Evolutionary conservation across 2,329 filamentous ascomycete species (phyloP).

Genomic region (Stachybotrys chlorohalonatus): DNA sequence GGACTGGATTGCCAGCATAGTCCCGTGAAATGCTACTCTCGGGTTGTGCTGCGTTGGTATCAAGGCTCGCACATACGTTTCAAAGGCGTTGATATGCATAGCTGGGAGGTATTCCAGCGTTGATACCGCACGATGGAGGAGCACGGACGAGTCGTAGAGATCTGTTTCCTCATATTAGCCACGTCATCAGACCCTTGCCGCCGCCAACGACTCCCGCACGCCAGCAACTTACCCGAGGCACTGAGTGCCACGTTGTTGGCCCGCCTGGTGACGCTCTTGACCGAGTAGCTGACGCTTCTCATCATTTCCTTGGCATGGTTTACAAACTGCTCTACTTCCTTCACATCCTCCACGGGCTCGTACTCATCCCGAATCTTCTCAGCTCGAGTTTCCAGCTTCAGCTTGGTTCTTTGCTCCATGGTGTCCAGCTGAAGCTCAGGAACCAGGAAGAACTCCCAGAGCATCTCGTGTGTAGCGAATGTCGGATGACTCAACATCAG

Average conservation of each 20-base stretch:
- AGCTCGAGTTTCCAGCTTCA: constrained; percentile 73
- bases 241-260: constrained; percentile 65
- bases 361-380: constrained; percentile 88
- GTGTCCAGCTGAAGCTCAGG: constrained; percentile 85
- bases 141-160: constrained; percentile 54
- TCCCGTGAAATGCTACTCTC: constrained; percentile 62
- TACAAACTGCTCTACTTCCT: constrained; percentile 88
- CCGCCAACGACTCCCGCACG: not conserved
- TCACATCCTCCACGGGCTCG: constrained; percentile 71
- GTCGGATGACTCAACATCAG: constrained; percentile 83
- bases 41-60: constrained; percentile 65
- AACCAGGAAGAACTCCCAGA: constrained; percentile 98
- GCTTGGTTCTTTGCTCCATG: constrained; percentile 78
- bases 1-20: constrained; percentile 70
- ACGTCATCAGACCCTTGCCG: not conserved
- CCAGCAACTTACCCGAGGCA: constrained; percentile 39
- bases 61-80: constrained; percentile 60
- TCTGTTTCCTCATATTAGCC: constrained; percentile 32
- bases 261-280: constrained; percentile 71
- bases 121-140: constrained; percentile 43
- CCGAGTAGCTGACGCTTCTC: constrained; percentile 72
- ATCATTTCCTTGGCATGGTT: constrained; percentile 86
- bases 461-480: constrained; percentile 89
- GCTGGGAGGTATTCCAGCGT: constrained; percentile 58
- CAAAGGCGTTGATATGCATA: constrained; percentile 60